Percentiles rank a stretch among this genome's conserved stretches.
These are phyloP conservation scores for Neurospora tetraspora DNA, from an alignment of 495 filamentous ascomycete species.

Conservation along the genomic window DNA sequence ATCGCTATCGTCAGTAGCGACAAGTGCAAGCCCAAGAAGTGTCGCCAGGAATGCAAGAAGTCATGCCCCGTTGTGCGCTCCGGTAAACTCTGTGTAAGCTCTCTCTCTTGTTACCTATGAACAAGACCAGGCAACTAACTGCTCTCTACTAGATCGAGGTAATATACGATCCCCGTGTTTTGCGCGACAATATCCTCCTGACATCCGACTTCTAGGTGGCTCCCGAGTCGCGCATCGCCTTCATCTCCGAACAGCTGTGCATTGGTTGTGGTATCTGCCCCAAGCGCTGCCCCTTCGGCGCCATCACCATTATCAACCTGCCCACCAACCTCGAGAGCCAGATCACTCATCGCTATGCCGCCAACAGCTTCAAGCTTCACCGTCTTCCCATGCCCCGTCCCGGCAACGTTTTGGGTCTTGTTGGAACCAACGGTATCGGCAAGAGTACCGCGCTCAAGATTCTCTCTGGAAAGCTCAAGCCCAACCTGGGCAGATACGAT, in stretches of 20 bases:
- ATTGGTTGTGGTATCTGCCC: conserved; percentile 98
- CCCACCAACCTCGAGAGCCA: conserved; percentile 96
- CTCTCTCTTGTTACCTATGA: background rate
- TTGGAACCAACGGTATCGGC: conserved; percentile 98
- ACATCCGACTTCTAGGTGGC: conserved; percentile 62
- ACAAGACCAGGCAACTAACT: background rate
- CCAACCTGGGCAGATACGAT: conserved; percentile 88
- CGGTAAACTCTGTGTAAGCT: conserved; percentile 72
- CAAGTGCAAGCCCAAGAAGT: conserved; percentile 95
- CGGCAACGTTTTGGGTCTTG: conserved; percentile 92
- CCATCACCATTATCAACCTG: conserved; percentile 98
- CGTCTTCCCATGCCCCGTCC: conserved; percentile 89
- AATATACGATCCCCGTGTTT: background rate
- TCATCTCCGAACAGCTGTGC: conserved; percentile 73
- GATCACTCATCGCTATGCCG: conserved; percentile 95
- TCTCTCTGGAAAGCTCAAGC: conserved; percentile 94
- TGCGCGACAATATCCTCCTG: background rate
- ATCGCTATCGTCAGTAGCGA: conserved; percentile 96
- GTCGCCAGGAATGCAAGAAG: conserved; percentile 95
- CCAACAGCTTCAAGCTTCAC: conserved; percentile 99
- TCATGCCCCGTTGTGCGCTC: conserved; percentile 94
- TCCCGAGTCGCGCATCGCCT: conserved; percentile 85
- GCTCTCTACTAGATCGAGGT: conserved; percentile 12
- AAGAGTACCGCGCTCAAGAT: conserved; percentile 99
- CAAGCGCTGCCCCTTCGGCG: conserved; percentile 98